Base-by-base conservation (phyloP, 345 rosid genomes). In the Clausena lansium region DNA sequence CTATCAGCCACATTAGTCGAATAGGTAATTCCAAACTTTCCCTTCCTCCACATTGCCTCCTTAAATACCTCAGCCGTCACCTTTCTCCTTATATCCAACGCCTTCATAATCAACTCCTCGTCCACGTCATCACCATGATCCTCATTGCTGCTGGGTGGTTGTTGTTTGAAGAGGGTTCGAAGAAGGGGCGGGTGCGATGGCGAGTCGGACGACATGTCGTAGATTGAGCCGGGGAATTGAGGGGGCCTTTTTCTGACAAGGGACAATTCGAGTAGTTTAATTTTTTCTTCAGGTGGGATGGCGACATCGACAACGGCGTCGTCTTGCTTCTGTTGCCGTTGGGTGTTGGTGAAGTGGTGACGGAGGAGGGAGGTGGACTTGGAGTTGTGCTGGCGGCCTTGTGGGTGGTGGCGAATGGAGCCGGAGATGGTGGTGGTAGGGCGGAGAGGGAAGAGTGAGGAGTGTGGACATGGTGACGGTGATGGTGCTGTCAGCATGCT, bases 1-100 rank as follows among this genome's bases (percentile, higher is more conserved):
- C 86, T 86, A 41, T 75, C 75, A 10, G 84, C 86, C 81, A 95
- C 83, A 86, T 92, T 93, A n/a, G 90, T 79, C 5, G 92, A 83
- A 77, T 93, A 93, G 0, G 98, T 93, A 24, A 93, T 89, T 68
- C 99, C 98, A 71, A 95, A 93, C 80, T 89, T 90, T 3, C 97
- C 98, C 81, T 85, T 89, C 81, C 77, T 87, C 86, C 78, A 86
- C 85, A 91, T 82, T 28, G 85, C 88, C 79, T 82, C 87, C 87
- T 84, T 92, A 39, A 92, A 82, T 68, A 93, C 88, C 91, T 92
- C 97, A 1, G 83, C 79, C 1, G 95, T 89, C 76, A 90, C 94
- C 77, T 87, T 92, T 81, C 99, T 83, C 67, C 98, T 84, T 57
- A 89, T 88, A 85, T 88, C 90, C 25, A 95, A 73, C 17, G 99